Conservation (phyloP, 2,329 filamentous ascomycete species). For the Epichloe gansuensis region DNA sequence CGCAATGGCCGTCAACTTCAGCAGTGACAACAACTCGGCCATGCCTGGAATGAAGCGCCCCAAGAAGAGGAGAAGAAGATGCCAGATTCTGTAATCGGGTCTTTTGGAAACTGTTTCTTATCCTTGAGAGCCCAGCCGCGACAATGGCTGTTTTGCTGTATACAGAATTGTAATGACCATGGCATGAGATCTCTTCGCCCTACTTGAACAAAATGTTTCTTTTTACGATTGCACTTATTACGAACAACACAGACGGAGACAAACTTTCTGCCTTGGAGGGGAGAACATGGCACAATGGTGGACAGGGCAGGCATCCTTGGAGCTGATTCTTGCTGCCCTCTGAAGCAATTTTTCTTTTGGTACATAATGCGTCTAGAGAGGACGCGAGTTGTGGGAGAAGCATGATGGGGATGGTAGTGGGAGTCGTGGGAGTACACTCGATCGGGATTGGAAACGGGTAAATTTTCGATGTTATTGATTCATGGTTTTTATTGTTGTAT, state of each 20-base stretch:
- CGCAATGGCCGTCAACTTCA: conserved; percentile 28
- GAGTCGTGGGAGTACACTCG: conserved; percentile 6
- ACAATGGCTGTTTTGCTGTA: not conserved
- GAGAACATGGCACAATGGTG: conserved; percentile 1
- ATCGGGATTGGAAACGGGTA: conserved; percentile 2
- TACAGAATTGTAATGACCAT: conserved; percentile 29
- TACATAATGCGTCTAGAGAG: conserved; percentile 7
- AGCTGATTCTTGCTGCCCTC: not conserved
- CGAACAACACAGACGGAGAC: conserved; percentile 7
- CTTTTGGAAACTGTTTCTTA: not conserved
- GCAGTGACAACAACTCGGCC: conserved; percentile 25
- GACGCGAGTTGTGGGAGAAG: conserved; percentile 1
- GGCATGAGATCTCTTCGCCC: conserved; percentile 4
- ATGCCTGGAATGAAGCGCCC: conserved; percentile 33
- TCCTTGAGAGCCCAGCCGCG: not conserved
- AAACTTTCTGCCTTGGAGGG: not conserved
- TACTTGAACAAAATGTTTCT: conserved; percentile 23
- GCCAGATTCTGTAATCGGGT: conserved; percentile 56
- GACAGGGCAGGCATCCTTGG: conserved; percentile 6
- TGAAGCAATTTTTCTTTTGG: conserved; percentile 4
- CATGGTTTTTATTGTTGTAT: not conserved
- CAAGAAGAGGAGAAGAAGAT: conserved; percentile 78
- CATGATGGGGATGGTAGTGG: not conserved
- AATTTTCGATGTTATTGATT: conserved; percentile 1
- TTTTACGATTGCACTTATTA: conserved; percentile 21